These are phyloP conservation scores for Populus euphratica DNA, from an alignment of 345 rosid genomes.

Conservation along the genomic window DNA sequence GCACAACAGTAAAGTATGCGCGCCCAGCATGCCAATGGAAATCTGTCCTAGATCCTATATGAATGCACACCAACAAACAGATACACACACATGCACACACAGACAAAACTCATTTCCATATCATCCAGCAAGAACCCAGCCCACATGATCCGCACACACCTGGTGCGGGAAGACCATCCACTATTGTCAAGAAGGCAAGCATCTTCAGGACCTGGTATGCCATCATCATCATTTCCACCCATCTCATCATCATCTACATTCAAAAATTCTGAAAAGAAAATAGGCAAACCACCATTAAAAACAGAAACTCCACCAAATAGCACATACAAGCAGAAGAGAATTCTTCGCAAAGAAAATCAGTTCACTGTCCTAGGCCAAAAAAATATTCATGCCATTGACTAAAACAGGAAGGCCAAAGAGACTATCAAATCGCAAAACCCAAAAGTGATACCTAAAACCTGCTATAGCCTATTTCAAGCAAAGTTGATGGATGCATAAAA, in stretches of 20 bases:
- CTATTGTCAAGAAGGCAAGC: constrained; percentile 69
- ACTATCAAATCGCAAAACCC: too few relatives aligned
- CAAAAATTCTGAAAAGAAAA: constrained; percentile 58
- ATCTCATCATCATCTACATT: constrained; percentile 85
- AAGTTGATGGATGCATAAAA: not conserved
- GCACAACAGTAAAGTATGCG: not conserved
- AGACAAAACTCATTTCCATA: not conserved
- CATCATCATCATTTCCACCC: constrained; percentile 63
- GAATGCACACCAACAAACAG: not conserved
- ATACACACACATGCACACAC: not conserved
- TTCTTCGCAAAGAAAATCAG: not conserved
- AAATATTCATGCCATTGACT: too few relatives aligned
- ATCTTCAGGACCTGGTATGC: constrained; percentile 50
- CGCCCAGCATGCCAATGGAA: not conserved
- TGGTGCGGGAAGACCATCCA: constrained; percentile 99
- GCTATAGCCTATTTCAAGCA: not conserved
- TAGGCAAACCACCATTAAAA: not conserved
- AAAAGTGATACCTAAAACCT: not conserved
- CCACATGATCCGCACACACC: constrained; percentile 37
- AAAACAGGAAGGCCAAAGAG: too few relatives aligned
- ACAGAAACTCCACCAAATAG: not conserved
- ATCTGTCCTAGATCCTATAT: not conserved
- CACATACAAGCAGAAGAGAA: not conserved
- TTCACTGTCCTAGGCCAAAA: not conserved
- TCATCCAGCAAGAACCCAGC: not conserved